Evolutionary conservation across 139 green algal genomes (phyloP).

Genomic region (Penium margaritaceum): DNA sequence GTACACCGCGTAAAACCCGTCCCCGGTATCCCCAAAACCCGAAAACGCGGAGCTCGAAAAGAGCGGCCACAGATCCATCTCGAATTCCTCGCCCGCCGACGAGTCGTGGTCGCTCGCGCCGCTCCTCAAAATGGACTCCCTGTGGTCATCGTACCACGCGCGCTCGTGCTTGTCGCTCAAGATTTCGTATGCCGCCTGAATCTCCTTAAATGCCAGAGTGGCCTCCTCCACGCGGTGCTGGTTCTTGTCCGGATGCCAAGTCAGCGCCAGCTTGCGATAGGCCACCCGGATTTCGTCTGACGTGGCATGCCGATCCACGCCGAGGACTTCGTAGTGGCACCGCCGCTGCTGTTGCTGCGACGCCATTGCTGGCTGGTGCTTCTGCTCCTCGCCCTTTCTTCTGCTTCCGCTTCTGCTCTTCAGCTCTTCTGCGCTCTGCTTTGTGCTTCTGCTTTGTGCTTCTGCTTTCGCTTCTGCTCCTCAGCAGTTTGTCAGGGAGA

Average conservation of each 20-base stretch:
- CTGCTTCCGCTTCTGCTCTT: too few species aligned
- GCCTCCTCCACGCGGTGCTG: conserved; percentile 39
- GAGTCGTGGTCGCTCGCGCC: conserved; percentile 29
- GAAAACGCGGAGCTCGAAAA: conserved; percentile 69
- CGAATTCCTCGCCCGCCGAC: conserved; percentile 50
- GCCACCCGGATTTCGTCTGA: conserved; percentile 44
- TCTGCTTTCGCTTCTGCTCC: too few species aligned
- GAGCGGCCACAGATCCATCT: conserved; percentile 75
- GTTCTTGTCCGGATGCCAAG: conserved; percentile 56
- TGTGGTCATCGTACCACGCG: conserved; percentile 86
- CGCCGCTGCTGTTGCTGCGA: too few species aligned
- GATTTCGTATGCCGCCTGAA: conserved; percentile 88
- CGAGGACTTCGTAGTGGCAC: conserved; percentile 49
- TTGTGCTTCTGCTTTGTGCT: too few species aligned
- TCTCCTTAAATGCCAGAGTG: conserved; percentile 44
- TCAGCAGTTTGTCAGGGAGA: too few species aligned
- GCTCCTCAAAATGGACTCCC: conserved; percentile 75
- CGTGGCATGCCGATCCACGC: conserved; percentile 28
- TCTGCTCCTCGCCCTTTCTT: too few species aligned
- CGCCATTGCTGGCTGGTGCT: too few species aligned
- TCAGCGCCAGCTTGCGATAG: conserved; percentile 50
- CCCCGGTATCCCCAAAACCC: conserved; percentile 68
- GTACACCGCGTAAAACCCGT: conserved; percentile 88
- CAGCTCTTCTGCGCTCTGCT: too few species aligned
- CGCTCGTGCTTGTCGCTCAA: conserved; percentile 84